Conservation (phyloP, 306 rosid genomes). For the Alnus rubra region DNA sequence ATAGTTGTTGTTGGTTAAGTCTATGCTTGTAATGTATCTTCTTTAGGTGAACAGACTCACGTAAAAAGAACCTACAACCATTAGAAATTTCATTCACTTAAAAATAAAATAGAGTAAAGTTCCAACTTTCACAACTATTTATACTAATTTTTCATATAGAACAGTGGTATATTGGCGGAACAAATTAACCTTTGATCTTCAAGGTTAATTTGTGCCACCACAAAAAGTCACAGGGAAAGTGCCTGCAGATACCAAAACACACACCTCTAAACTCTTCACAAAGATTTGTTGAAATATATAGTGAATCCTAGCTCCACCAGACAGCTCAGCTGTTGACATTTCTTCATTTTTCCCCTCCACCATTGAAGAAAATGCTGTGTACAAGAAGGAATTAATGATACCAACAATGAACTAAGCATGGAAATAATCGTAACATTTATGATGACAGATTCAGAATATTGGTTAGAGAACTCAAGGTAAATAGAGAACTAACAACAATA, state of each 20-base stretch:
- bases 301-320: slow-evolving; percentile 96
- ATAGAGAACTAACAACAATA: slow-evolving; percentile 17
- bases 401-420: slow-evolving; percentile 6
- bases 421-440: not conserved
- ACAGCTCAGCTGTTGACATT: slow-evolving; percentile 91
- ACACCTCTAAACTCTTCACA: slow-evolving; percentile 93
- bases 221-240: not conserved
- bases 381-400: slow-evolving; percentile 20
- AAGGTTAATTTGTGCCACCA: too few relatives aligned
- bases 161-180: not conserved
- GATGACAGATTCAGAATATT: not conserved
- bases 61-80: not conserved
- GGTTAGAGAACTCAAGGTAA: slow-evolving; percentile 17
- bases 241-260: slow-evolving; percentile 15
- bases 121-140: not conserved
- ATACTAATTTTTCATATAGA: not conserved
- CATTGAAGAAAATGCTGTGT: slow-evolving; percentile 91
- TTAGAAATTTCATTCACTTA: not conserved
- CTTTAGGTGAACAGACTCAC: not conserved
- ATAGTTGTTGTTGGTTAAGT: not conserved
- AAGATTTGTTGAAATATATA: slow-evolving; percentile 91
- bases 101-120: not conserved
- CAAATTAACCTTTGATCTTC: not conserved
- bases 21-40: not conserved
- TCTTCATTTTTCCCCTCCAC: slow-evolving; percentile 97